Evolutionary conservation across 768 basidiomycete species (phyloP), one percentile per base, ranked within the genome.

Genomic region (Paxillus involutus): DNA sequence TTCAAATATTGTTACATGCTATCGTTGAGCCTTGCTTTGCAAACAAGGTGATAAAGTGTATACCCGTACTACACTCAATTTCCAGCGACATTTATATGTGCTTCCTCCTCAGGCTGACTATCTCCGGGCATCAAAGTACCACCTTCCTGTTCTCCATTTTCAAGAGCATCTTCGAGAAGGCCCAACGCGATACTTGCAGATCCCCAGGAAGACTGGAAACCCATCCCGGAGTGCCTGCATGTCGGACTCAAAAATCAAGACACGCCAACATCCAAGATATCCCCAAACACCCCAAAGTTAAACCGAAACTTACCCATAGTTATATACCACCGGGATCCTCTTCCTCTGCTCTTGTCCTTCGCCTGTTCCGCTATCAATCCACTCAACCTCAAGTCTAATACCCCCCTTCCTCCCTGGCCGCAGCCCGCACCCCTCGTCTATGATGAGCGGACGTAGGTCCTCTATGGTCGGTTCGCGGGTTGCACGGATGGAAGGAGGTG

Each of bases 401-500:
- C 89, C 88, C n/a, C 83, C 86, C 39, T 80, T 83, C 51, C 90
- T 72, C 1, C 70, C 80, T 1, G 89, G 90, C 3, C 89, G 75
- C 44, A 91, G 68, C 3, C 90, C 90, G 59, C 80, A 80, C 3
- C 81, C 80, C 54, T 80, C 77, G 35, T 78, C 78, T 6, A 81
- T 62, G 33, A 83, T 71, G 33, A 81, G 72, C 2, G 76, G 68
- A 39, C 75, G 66, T 2, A 84, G 58, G 56, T 84, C 83, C 6
- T 80, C 76, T 8, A 82, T 44, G 0, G 74, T 80, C 5, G 82
- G 80, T 39, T 70, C 64, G 17, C 81, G 76, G 13, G 58, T 57
- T 8, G 70, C 74, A 3, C 82, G 75, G 14, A 82, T 59, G 44
- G 82, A 78, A 0, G 81, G 82, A 4, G 84, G 78, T 1, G 77